Percentiles rank a stretch among this genome's conserved stretches.
Conservation (phyloP, 257 asterid species). For the Solanum pinnatisectum region DNA sequence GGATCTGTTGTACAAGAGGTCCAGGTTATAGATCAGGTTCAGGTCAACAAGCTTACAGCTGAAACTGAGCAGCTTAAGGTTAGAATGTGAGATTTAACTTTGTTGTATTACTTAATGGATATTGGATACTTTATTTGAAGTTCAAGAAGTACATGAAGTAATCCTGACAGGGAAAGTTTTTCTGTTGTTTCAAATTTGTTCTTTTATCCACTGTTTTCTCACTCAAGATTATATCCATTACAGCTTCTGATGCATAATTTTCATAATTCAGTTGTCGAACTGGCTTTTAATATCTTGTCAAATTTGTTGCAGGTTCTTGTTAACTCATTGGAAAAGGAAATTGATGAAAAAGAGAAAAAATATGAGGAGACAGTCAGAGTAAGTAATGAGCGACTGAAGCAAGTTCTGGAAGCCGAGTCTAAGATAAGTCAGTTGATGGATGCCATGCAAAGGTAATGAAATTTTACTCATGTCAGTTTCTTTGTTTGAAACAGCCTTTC, state of each 20-base stretch:
- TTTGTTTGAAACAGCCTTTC: neutral
- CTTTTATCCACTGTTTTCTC: neutral
- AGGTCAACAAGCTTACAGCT: constrained; percentile 38
- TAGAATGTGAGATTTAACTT: neutral
- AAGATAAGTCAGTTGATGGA: constrained; percentile 58
- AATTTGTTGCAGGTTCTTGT: constrained; percentile 39
- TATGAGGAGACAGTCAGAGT: constrained; percentile 47
- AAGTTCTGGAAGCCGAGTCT: constrained; percentile 68
- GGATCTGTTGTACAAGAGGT: constrained; percentile 16
- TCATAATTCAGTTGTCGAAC: neutral
- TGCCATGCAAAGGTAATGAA: constrained; percentile 51
- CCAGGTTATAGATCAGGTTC: constrained; percentile 43
- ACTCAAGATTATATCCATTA: neutral
- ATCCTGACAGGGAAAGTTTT: neutral
- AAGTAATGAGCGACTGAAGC: constrained; percentile 59
- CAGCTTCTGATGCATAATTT: neutral
- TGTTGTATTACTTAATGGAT: neutral
- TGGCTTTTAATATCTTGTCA: neutral
- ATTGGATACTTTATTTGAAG: neutral
- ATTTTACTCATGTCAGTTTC: neutral
- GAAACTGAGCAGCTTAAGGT: constrained; percentile 86
- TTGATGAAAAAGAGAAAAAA: constrained; percentile 65
- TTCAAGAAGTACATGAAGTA: neutral
- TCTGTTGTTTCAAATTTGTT: neutral
- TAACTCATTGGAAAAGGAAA: constrained; percentile 50